Evolutionary conservation across 2,329 filamentous ascomycete species (phyloP).

Genomic region (Niveomyces coronatus): DNA sequence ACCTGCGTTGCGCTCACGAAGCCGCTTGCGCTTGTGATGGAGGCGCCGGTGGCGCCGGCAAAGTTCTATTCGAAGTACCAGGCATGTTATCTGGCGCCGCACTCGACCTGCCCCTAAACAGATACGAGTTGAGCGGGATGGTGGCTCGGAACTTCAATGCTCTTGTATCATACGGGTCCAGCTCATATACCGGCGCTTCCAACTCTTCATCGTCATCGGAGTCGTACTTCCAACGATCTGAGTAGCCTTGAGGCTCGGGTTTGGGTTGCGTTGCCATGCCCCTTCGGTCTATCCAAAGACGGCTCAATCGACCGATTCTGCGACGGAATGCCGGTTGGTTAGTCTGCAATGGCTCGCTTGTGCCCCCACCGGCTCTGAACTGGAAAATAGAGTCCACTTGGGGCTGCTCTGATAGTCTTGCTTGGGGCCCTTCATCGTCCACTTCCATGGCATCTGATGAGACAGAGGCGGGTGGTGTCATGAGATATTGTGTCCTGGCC

Average conservation of each 20-base stretch:
- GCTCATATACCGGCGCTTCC: conserved; percentile 60
- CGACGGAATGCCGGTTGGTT: conserved; percentile 63
- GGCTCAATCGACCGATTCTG: conserved; percentile 73
- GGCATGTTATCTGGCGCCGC: conserved; percentile 17
- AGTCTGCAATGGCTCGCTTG: conserved; percentile 28
- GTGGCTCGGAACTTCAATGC: conserved; percentile 52
- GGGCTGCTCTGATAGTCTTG: conserved; percentile 27
- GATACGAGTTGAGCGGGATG: conserved; percentile 38
- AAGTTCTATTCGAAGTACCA: conserved; percentile 12
- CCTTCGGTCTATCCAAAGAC: conserved; percentile 80
- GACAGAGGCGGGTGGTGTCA: conserved; percentile 52
- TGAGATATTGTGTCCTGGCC: conserved; percentile 60
- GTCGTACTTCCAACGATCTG: conserved; percentile 78
- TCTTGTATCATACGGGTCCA: conserved; percentile 58
- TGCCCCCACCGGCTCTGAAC: conserved; percentile 32
- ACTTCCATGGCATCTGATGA: conserved; percentile 47
- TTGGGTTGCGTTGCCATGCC: conserved; percentile 45
- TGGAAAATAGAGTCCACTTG: conserved; percentile 29
- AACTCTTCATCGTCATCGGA: conserved; percentile 72
- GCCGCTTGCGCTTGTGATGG: conserved; percentile 14
- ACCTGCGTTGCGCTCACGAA: conserved; percentile 5
- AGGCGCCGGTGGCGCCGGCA: conserved; percentile 13
- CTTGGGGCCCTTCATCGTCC: conserved; percentile 37
- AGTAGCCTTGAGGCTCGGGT: conserved; percentile 33
- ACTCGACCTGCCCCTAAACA: conserved; percentile 28